Base-by-base conservation (phyloP, 208 protist species). In the Trypanosoma conorhini region DNA sequence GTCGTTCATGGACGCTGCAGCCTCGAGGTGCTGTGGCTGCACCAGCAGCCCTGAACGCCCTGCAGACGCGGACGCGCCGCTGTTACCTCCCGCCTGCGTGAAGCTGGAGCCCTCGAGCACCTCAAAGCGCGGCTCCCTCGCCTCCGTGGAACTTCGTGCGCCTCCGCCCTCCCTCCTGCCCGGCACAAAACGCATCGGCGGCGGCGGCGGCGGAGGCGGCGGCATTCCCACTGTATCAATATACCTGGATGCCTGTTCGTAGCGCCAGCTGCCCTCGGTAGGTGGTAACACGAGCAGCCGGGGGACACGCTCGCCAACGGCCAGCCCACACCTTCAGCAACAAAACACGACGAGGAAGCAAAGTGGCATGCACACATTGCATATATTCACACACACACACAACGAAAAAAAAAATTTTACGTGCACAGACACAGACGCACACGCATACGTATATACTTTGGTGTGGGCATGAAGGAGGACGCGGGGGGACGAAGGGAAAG, bases 401-500 rank as follows among this genome's bases (percentile, higher is more conserved):
- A 57, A 57, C n/a, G n/a, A n/a, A 4, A 28, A 58, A 28, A 33
- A 30, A 5, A 58, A 57, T 30, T 12, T 15, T 52, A 57, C 52
- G 24, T 31, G 57, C 10, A 73, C 8, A 62, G 9, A 73, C 21
- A 56, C 38, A 62, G 68, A 67, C n/a, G 5, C n/a, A 56, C 10
- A 76, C 42, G 17, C 62, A 76, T 65, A 72, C 31, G 46, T 70
- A 77, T 42, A 60, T 10, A 35, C 59, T 28, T 65, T 15, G 48
- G 61, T 44, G 26, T 21, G 26, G 38, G 17, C 10, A 72, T 46
- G 57, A 46, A 64, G 24, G 61, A 67, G 54, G 5, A 72, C n/a
- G n/a, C n/a, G n/a, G n/a, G 61, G 1, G 52, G 38, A 38, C 57
- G 62, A 24, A 64, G n/a, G 58, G 56, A 51, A 48, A 76, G 48